A percentile compares a stretch with the other conserved stretches of the same genome.
phyloP scores from a whole-genome alignment of 106 monocot species.

The Acanthochlamys bracteata region DNA sequence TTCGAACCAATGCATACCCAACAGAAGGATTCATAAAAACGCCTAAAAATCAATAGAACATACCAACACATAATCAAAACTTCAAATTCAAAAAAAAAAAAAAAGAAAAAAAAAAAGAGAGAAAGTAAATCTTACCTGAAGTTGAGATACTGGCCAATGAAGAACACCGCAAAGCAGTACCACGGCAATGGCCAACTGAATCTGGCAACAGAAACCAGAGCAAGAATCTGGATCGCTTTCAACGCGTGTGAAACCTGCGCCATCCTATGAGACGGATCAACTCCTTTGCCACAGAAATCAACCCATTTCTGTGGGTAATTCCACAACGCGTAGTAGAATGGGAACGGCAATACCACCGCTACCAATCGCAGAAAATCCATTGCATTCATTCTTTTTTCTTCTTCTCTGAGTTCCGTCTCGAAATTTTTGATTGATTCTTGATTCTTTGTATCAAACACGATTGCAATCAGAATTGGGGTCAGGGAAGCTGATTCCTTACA shows the following conservation, averaged over 20 bases:
- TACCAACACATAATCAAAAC: too few relatives aligned
- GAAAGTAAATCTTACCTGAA: constrained; percentile 40
- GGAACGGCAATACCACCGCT: constrained; percentile 55
- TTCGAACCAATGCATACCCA: too few relatives aligned
- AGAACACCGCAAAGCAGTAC: constrained; percentile 48
- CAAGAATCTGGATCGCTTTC: constrained; percentile 56
- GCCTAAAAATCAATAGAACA: too few relatives aligned
- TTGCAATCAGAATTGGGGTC: too few relatives aligned
- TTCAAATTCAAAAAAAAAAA: too few relatives aligned
- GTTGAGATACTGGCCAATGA: constrained; percentile 82
- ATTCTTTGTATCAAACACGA: too few relatives aligned
- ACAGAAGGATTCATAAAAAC: too few relatives aligned
- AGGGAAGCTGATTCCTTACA: too few relatives aligned
- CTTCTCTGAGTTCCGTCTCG: too few relatives aligned
- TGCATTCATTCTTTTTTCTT: not conserved
- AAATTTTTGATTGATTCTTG: too few relatives aligned
- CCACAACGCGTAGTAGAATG: constrained; percentile 84
- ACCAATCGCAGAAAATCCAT: not conserved
- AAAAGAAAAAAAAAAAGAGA: too few relatives aligned
- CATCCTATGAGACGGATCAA: constrained; percentile 79
- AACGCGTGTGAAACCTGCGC: constrained; percentile 71
- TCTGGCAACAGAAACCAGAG: constrained; percentile 55
- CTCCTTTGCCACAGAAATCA: constrained; percentile 64
- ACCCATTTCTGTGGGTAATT: constrained; percentile 69
- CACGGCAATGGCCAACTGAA: constrained; percentile 47